Conservation (phyloP, 768 basidiomycete genomes). For the Peribolospora kevripleyi region DNA sequence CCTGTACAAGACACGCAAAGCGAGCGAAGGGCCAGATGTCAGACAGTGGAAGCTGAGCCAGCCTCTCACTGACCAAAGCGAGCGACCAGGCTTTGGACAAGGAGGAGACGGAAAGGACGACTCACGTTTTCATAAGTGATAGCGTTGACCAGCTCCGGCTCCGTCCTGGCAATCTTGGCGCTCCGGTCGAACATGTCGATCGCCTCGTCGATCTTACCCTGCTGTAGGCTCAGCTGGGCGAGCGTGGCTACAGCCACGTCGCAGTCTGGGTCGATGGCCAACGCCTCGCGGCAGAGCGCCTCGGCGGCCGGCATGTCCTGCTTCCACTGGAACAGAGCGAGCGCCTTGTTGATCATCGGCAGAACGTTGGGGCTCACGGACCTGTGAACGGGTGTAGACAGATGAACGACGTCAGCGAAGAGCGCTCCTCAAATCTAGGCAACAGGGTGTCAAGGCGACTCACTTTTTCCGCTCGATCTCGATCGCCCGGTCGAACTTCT, state of each 20-base stretch:
- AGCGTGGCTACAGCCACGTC: slow-evolving; percentile 90
- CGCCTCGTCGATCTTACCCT: slow-evolving; percentile 64
- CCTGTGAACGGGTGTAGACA: not conserved
- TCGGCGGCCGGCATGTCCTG: slow-evolving; percentile 67
- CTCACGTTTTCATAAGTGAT: too few species aligned
- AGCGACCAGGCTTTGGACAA: too few species aligned
- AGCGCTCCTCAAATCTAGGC: too few species aligned
- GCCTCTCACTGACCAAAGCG: too few species aligned
- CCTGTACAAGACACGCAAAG: too few species aligned
- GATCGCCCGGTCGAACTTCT: slow-evolving; percentile 77
- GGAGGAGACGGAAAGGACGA: too few species aligned
- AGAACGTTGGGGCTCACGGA: slow-evolving; percentile 42
- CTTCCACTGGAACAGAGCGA: slow-evolving; percentile 85
- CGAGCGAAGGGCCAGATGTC: too few species aligned
- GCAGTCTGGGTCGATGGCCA: slow-evolving; percentile 71
- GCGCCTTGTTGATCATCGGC: slow-evolving; percentile 90
- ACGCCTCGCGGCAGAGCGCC: slow-evolving; percentile 61
- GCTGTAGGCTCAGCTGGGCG: slow-evolving; percentile 76
- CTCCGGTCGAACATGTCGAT: slow-evolving; percentile 66
- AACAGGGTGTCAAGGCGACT: slow-evolving; percentile 9
- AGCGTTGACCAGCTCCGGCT: slow-evolving; percentile 41
- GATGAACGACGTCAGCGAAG: not conserved
- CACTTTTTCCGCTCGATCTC: slow-evolving; percentile 62
- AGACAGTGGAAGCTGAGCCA: too few species aligned
- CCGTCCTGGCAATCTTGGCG: slow-evolving; percentile 64